Evolutionary conservation across 73 alveolate genomes (phyloP).

Genomic region (Blepharisma stoltei): DNA sequence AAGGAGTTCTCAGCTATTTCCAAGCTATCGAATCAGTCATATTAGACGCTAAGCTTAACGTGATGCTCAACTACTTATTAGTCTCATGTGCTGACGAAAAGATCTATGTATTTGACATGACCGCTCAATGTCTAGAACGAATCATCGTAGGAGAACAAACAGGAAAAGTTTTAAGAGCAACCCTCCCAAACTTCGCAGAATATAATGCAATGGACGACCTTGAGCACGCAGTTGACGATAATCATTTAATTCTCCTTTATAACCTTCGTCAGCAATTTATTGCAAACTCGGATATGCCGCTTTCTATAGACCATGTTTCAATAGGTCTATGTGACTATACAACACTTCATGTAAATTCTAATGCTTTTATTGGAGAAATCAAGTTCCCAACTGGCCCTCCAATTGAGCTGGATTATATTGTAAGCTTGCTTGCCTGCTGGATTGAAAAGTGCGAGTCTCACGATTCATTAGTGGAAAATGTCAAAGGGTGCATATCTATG

Average conservation of each 20-base stretch:
- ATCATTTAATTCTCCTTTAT: too few relatives aligned
- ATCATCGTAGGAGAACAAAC: neutral
- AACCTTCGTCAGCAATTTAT: too few relatives aligned
- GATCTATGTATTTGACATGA: neutral
- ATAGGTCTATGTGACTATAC: too few relatives aligned
- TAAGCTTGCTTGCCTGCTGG: constrained; percentile 15
- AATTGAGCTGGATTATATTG: neutral
- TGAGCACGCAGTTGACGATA: too few relatives aligned
- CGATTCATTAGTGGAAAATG: neutral
- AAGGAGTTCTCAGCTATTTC: neutral
- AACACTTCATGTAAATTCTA: too few relatives aligned
- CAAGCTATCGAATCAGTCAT: neutral
- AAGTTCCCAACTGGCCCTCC: neutral
- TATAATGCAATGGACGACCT: too few relatives aligned
- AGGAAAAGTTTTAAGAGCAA: too few relatives aligned
- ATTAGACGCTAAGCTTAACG: neutral
- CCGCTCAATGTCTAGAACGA: neutral
- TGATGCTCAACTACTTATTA: neutral
- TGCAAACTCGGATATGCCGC: too few relatives aligned
- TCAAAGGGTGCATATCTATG: neutral
- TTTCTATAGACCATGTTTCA: too few relatives aligned
- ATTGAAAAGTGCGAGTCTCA: neutral
- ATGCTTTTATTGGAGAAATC: neutral
- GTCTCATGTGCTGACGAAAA: neutral
- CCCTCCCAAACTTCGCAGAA: too few relatives aligned